Base-by-base conservation (phyloP, 768 basidiomycete species). In the Lentinula sp. region DNA sequence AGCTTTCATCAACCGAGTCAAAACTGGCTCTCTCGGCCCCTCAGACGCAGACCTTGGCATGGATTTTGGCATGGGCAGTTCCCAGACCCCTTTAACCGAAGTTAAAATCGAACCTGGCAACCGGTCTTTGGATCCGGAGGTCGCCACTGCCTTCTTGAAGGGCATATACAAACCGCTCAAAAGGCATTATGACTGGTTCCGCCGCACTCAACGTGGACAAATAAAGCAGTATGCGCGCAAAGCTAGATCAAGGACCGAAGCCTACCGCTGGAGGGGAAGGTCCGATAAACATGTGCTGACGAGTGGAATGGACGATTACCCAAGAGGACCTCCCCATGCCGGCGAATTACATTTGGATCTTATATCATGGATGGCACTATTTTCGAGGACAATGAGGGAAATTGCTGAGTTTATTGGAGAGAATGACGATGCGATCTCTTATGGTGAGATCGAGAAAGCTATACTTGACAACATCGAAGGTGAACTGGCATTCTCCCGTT, bases 321-420 rank as follows among this genome's bases (percentile, higher is more conserved):
- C 95, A 10, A 83, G 95, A 58, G 94, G 91, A 13, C 85, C 87
- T 32, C 90, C 95, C 6, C 93, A 95, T 68, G 81, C 86, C 1
- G 95, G 96, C 53, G 95, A 98, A 75, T 77, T 98, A 51, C 95
- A 98, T 71, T 72, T 98, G 61, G 95, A 98, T 73, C 74, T 98
- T 61, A 91, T 95, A 64, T 89, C 90, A 35, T 98, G 95, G 95
- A 93, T 98, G 87, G 95, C 84, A 3, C 97, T 94, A 79, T 98
- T 98, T 74, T 85, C 92, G 37, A 80, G 89, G 65, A 98, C 95
- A 33, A 98, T 98, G 95, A 83, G 80, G 57, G 90, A 90, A 51
- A 90, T 98, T 61, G 89, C 95, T 0, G 86, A 84, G 61, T 96
- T 90, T 70, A 77, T 96, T 15, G 93, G 90, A 1, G 90, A 96